Conservation (phyloP, 1,284 basidiomycete species). For the Tylopilus sp. region DNA sequence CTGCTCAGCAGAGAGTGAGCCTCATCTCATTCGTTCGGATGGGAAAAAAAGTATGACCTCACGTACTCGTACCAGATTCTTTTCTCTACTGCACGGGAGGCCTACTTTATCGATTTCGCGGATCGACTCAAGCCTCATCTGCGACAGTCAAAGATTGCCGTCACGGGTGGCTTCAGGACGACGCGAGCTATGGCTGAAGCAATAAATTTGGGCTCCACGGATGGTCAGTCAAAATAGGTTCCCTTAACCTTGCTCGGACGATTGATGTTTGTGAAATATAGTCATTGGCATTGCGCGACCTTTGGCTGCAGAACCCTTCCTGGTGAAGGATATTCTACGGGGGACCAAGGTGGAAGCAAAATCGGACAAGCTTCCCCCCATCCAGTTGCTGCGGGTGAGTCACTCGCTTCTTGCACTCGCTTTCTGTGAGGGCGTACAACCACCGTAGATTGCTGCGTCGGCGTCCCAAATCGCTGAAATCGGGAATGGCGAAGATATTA, state of each 20-base stretch:
- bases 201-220: conserved; percentile 29
- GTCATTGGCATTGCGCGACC: conserved; percentile 45
- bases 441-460: conserved; percentile 28
- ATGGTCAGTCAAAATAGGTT: conserved; percentile 20
- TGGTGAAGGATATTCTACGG: conserved; percentile 37
- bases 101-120: conserved; percentile 41
- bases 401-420: not conserved
- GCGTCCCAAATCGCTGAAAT: conserved; percentile 32
- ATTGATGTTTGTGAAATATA: conserved; percentile 4
- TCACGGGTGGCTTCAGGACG: conserved; percentile 48
- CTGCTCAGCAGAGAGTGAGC: conserved; percentile 12
- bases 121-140: conserved; percentile 37
- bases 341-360: conserved; percentile 34
- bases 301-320: conserved; percentile 40
- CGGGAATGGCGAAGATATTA: conserved; percentile 33
- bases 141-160: conserved; percentile 36
- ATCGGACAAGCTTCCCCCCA: conserved; percentile 25
- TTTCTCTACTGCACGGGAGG: conserved; percentile 36
- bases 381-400: conserved; percentile 31
- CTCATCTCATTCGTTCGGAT: conserved; percentile 15
- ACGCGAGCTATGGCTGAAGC: conserved; percentile 40
- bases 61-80: conserved; percentile 23
- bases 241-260: not conserved
- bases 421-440: not conserved
- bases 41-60: not conserved